Percentiles rank a stretch among this genome's conserved stretches.
Conservation (phyloP, 805 yeast genomes). For the Sporopachydermia lactativora region DNA sequence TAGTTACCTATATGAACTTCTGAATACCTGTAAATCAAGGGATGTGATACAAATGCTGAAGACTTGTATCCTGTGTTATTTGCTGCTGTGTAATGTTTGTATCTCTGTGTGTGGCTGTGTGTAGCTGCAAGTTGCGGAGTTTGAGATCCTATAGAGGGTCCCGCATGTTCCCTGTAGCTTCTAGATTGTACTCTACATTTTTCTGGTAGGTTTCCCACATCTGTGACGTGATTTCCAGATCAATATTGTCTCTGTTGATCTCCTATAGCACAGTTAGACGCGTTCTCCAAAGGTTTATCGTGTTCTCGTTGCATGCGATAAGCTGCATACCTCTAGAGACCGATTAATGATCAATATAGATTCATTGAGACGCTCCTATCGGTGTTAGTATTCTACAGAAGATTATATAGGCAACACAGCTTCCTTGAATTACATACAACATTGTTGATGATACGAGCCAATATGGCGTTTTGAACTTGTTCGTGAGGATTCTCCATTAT, state of each 20-base stretch:
- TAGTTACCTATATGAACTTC: too few relatives aligned
- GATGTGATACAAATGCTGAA: too few relatives aligned
- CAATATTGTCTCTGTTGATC: constrained; percentile 51
- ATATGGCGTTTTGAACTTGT: constrained; percentile 60
- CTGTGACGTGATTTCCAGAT: constrained; percentile 56
- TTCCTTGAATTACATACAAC: constrained; percentile 35
- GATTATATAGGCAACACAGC: neutral
- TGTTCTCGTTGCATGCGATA: too few relatives aligned
- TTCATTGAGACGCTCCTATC: constrained; percentile 54
- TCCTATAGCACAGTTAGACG: constrained; percentile 18
- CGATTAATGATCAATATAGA: constrained; percentile 52
- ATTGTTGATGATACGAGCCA: constrained; percentile 63
- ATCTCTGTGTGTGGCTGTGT: too few relatives aligned
- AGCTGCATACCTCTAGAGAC: constrained; percentile 29
- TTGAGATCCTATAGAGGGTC: constrained; percentile 29
- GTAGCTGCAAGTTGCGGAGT: too few relatives aligned
- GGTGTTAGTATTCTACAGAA: constrained; percentile 3
- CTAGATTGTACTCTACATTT: constrained; percentile 55
- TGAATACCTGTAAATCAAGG: too few relatives aligned
- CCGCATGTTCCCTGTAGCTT: constrained; percentile 47
- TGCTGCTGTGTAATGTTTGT: too few relatives aligned
- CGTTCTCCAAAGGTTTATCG: neutral
- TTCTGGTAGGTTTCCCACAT: constrained; percentile 70
- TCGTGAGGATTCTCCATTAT: constrained; percentile 79
- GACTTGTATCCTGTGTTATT: too few relatives aligned